phyloP scores from a whole-genome alignment of 805 yeast species.

The Candida verbasci region DNA sequence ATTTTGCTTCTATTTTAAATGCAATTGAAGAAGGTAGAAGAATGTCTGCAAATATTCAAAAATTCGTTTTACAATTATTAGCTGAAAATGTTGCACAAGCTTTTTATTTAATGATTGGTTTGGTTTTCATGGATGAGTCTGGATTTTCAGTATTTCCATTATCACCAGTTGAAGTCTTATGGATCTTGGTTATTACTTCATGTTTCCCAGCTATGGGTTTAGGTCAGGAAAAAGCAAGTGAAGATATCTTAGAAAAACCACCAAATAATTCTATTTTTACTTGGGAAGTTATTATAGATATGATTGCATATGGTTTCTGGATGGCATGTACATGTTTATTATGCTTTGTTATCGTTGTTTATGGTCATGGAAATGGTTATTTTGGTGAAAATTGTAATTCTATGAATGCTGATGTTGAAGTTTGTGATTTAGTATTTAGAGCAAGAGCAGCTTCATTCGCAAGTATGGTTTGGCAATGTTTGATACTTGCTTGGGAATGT shows the following conservation, averaged over 20 bases:
- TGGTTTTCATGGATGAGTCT: constrained; percentile 28
- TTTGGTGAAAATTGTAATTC: constrained; percentile 35
- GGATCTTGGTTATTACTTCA: constrained; percentile 76
- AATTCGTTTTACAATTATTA: constrained; percentile 68
- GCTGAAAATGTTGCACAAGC: constrained; percentile 75
- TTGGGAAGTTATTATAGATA: constrained; percentile 37
- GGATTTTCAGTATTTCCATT: constrained; percentile 36
- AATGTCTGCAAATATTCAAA: constrained; percentile 74
- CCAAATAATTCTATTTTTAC: constrained; percentile 37
- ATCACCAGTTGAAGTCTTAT: constrained; percentile 68
- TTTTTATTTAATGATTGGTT: constrained; percentile 47
- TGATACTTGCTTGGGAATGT: constrained; percentile 38
- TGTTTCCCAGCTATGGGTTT: constrained; percentile 85
- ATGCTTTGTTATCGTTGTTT: constrained; percentile 35
- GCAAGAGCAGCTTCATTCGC: constrained; percentile 38
- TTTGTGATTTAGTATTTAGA: constrained; percentile 30
- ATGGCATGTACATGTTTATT: constrained; percentile 39
- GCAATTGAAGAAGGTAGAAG: constrained; percentile 80
- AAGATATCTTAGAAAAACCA: constrained; percentile 33
- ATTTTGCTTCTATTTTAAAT: constrained; percentile 72
- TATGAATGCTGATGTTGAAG: constrained; percentile 14
- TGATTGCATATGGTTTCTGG: constrained; percentile 37
- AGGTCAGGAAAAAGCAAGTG: constrained; percentile 45
- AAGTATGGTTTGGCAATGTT: constrained; percentile 39
- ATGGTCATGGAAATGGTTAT: constrained; percentile 35